Evolutionary conservation across 306 rosid species (phyloP), one percentile per base, ranked within the genome.

Genomic region (Acmispon strigosus): DNA sequence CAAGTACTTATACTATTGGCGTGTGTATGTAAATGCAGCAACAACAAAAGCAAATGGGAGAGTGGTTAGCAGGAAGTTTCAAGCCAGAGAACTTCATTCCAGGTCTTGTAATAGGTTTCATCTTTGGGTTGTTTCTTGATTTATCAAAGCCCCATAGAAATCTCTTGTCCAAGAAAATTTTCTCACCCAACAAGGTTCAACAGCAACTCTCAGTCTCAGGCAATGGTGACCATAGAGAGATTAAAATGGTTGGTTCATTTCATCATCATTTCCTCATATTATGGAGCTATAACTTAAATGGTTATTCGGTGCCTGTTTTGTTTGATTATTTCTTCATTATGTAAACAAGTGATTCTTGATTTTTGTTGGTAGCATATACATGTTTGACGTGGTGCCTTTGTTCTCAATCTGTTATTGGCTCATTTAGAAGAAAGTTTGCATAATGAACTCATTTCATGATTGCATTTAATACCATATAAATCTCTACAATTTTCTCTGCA

Each of bases 61-160:
- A 88, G 87, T 81, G 93, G 90, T 72, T 90, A 27, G 75, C 81
- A 18, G 73, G 70, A 76, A 83, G 92, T 83, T 93, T 93, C 87
- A 88, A 69, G 84, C 84, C 89, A 18, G 97, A 90, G 80, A 93
- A 93, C 73, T 90, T 88, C 78, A 67, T 93, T 71, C 98, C 97
- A 9, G 97, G 97, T 62, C 81, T 90, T 76, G 84, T 93, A n/a
- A 84, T 93, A 69, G 98, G 97, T 77, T 93, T 93, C 86, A 85
- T 93, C 66, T 24, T 80, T 53, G 97, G 98, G 64, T 60, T 90
- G 67, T 72, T 93, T 66, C 70, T 83, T 39, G 98, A 93, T 80
- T 81, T 93, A 54, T 52, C 96, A 12, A 86, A 84, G 54, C 88
- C 86, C 42, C 27, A 49, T 19, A 85, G 72, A 48, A 85, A 62